Base-by-base conservation (phyloP, 176 grass and related monocot species). In the Elaeis guineensis region DNA sequence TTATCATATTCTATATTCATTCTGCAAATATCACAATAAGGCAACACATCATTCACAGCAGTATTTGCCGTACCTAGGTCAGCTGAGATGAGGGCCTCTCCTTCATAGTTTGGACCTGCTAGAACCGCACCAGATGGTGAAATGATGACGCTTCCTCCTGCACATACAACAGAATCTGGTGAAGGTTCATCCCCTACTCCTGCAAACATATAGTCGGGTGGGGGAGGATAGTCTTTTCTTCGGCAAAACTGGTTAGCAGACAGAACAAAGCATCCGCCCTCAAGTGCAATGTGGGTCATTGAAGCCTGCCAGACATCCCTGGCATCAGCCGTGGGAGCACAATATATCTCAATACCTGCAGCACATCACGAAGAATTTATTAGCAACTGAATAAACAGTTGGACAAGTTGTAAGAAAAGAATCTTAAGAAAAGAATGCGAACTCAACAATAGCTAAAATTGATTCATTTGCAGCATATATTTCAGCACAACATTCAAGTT, bases 171-270 rank as follows among this genome's bases (percentile, higher is more conserved):
- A 64, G 80, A 85, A 17, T 97, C 87, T 15, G 78, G 69, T 17
- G 87, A 88, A 35, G 93, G 93, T 52, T 97, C 93, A 55, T 83
- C 87, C 18, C 55, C 84, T 25, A 85, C 74, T 75, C 79, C 79
- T 51, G 65, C 30, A 67, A 80, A 97, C 11, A 50, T 54, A 54
- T 91, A 97, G 29, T 97, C 87, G 0, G 83, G 77, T 61, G 93
- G 84, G 0, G 81, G 72, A 57, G 93, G 93, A 70, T 92, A 97
- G 59, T 97, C 84, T 70, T 85, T 91, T 51, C 87, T 81, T 51
- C 87, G 67, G 30, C 93, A 89, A 70, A 91, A 97, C 17, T 97
- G 93, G 66, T 92, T 97, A 61, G 93, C 78, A 3, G 93, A 97
- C 49, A 97, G 63, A 28, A 97, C 84, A 75, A 89, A 97, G 5